Percentiles rank a stretch among this genome's conserved stretches.
Evolutionary conservation across 2,329 filamentous ascomycete genomes (phyloP).

Genomic region (Penicillium sp.): DNA sequence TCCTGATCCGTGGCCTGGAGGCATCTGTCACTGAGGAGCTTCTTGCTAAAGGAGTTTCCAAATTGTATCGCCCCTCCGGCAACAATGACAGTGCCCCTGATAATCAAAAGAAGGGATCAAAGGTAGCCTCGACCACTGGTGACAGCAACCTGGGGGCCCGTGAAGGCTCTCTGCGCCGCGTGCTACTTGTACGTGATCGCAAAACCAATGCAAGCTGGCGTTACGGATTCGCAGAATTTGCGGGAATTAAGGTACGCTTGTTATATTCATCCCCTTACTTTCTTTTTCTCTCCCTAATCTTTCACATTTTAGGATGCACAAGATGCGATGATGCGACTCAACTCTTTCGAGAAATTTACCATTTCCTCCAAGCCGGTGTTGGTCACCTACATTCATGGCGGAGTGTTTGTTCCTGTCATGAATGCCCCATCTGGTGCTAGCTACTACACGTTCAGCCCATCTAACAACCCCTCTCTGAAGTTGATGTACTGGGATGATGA

Average conservation of each 20-base stretch:
- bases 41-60: constrained; percentile 70
- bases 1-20: constrained; percentile 72
- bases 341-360: constrained; percentile 71
- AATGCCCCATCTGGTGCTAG: constrained; percentile 59
- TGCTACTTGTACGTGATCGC: constrained; percentile 74
- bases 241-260: constrained; percentile 58
- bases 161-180: constrained; percentile 71
- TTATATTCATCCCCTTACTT: background rate
- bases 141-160: constrained; percentile 67
- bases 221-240: constrained; percentile 84
- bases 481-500: constrained; percentile 76
- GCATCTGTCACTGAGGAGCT: constrained; percentile 69
- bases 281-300: background rate
- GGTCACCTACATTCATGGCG: constrained; percentile 76
- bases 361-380: constrained; percentile 71
- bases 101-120: constrained; percentile 48
- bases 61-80: constrained; percentile 63
- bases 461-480: constrained; percentile 66
- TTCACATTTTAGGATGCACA: constrained; percentile 58
- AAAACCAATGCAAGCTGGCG: constrained; percentile 70
- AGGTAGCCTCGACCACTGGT: constrained; percentile 57
- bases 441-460: constrained; percentile 66
- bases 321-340: constrained; percentile 70
- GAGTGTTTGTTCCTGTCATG: constrained; percentile 75
- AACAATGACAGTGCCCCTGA: constrained; percentile 32